Evolutionary conservation across 257 asterid genomes (phyloP).

Genomic region (Avicennia marina): DNA sequence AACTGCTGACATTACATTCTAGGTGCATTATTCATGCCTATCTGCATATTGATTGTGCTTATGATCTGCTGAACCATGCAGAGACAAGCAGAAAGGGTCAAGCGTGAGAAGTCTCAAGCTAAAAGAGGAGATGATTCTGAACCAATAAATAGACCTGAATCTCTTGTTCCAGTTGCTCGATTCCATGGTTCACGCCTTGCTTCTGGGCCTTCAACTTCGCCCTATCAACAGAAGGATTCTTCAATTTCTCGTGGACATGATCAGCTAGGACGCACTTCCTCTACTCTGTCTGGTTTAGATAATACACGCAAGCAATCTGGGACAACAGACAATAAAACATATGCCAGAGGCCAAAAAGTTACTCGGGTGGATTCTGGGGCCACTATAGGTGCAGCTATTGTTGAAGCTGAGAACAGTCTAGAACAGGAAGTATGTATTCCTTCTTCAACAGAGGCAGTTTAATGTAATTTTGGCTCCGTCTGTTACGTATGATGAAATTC

Average conservation of each 20-base stretch:
- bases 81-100: conserved; percentile 91
- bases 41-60: conserved; percentile 4
- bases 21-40: conserved; percentile 8
- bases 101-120: conserved; percentile 69
- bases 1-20: neutral
- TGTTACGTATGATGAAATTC: no score
- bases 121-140: conserved; percentile 85
- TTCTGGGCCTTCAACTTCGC: conserved; percentile 83
- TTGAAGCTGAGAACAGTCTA: conserved; percentile 78
- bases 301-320: conserved; percentile 34
- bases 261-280: conserved; percentile 47
- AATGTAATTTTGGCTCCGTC: conserved; percentile 33
- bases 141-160: conserved; percentile 66
- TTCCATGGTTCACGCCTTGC: conserved; percentile 97
- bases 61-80: conserved; percentile 25
- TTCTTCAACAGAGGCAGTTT: conserved; percentile 35
- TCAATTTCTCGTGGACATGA: conserved; percentile 27
- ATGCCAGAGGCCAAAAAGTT: conserved; percentile 47
- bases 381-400: conserved; percentile 87
- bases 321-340: conserved; percentile 25
- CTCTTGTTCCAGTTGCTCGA: conserved; percentile 78
- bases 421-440: conserved; percentile 70
- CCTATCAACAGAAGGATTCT: conserved; percentile 48
- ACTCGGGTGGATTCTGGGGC: conserved; percentile 64
- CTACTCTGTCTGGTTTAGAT: conserved; percentile 42